These are phyloP conservation scores for Thermoascus crustaceus DNA, from an alignment of 2,329 filamentous ascomycete species.

Conservation along the genomic window DNA sequence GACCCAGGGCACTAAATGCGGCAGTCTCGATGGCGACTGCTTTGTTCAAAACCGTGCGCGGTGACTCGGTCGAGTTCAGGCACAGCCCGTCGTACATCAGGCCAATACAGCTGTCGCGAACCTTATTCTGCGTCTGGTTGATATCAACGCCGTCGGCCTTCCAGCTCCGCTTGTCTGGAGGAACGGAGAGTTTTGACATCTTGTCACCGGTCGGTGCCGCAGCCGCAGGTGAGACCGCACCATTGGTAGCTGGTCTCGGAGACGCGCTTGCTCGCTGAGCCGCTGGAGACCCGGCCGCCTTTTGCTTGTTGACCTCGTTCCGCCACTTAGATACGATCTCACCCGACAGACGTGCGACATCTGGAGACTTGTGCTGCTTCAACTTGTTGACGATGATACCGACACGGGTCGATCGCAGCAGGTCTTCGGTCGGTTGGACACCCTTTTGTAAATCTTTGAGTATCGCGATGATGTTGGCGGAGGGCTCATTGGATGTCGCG, in stretches of 20 bases:
- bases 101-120: conserved; percentile 77
- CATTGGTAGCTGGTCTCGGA: conserved; percentile 42
- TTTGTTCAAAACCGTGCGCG: conserved; percentile 58
- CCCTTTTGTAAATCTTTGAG: conserved; percentile 72
- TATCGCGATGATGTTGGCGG: conserved; percentile 62
- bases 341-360: conserved; percentile 64
- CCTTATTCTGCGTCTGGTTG: conserved; percentile 63
- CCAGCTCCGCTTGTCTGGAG: conserved; percentile 70
- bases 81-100: conserved; percentile 91
- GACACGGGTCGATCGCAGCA: conserved; percentile 83
- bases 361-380: conserved; percentile 66
- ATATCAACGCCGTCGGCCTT: conserved; percentile 72
- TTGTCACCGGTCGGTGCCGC: conserved; percentile 40
- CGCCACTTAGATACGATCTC: conserved; percentile 70
- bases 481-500: conserved; percentile 62
- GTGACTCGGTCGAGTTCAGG: conserved; percentile 51
- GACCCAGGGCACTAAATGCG: conserved; percentile 60
- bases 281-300: conserved; percentile 31
- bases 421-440: conserved; percentile 76
- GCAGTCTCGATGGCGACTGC: conserved; percentile 69
- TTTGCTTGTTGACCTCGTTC: conserved; percentile 42
- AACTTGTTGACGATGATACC: conserved; percentile 83
- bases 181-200: conserved; percentile 47
- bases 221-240: conserved; percentile 45
- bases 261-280: conserved; percentile 33